phyloP scores from a whole-genome alignment of 208 protist genomes.

The Novymonas esmeraldas region DNA sequence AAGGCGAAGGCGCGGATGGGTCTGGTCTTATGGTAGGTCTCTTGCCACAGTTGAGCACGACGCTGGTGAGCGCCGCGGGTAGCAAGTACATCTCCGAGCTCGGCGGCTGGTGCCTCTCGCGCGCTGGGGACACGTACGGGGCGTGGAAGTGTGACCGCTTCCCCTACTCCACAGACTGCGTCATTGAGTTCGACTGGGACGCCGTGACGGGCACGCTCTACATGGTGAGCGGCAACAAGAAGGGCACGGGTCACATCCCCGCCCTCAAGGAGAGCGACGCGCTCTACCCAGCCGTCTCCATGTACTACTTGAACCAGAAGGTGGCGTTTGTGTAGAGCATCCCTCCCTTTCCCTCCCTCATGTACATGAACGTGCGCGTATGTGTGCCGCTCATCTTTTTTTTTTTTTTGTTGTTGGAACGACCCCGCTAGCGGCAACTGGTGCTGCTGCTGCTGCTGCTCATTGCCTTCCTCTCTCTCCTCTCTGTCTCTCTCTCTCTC shows the following conservation, averaged over 20 bases:
- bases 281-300: constrained; percentile 87
- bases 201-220: constrained; percentile 65
- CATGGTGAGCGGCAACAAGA: constrained; percentile 85
- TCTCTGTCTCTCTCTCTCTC: neutral
- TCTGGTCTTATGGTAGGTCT: constrained; percentile 91
- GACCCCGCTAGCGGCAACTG: neutral
- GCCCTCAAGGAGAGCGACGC: constrained; percentile 66
- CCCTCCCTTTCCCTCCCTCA: neutral
- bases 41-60: constrained; percentile 63
- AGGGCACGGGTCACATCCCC: constrained; percentile 73
- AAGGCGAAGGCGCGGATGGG: constrained; percentile 88
- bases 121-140: constrained; percentile 88
- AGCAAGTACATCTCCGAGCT: constrained; percentile 93
- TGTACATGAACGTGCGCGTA: neutral
- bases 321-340: constrained; percentile 81
- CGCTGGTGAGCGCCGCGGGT: constrained; percentile 56
- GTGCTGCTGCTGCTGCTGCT: neutral
- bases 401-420: neutral
- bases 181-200: constrained; percentile 93
- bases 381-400: neutral
- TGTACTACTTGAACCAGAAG: constrained; percentile 94
- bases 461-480: neutral
- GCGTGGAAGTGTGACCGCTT: constrained; percentile 89
- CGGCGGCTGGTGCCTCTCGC: constrained; percentile 89
- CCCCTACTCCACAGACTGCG: constrained; percentile 84